Evolutionary conservation across 2,329 filamentous ascomycete species (phyloP).

Genomic region (Colletotrichum costaricense): DNA sequence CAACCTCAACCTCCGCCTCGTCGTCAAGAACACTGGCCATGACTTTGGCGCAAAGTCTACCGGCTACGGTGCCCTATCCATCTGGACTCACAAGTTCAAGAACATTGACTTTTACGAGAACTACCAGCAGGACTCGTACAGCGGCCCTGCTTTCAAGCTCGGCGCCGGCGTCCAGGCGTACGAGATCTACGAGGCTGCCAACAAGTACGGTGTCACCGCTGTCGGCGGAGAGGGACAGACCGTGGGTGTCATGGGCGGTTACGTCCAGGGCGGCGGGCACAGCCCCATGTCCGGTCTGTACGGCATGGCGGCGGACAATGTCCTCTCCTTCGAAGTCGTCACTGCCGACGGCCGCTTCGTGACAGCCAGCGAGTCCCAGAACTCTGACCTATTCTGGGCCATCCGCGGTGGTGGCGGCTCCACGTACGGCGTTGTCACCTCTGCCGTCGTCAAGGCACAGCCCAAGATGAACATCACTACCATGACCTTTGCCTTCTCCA

Average conservation of each 20-base stretch:
- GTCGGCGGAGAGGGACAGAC: constrained; percentile 66
- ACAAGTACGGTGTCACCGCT: constrained; percentile 57
- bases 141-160: constrained; percentile 36
- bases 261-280: constrained; percentile 72
- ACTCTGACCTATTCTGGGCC: constrained; percentile 74
- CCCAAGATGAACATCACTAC: constrained; percentile 55
- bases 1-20: constrained; percentile 54
- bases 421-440: constrained; percentile 63
- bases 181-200: constrained; percentile 59
- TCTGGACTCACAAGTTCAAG: constrained; percentile 65
- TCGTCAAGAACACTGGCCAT: constrained; percentile 55
- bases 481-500: constrained; percentile 54
- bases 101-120: constrained; percentile 37
- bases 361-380: constrained; percentile 61
- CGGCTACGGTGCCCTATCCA: constrained; percentile 62
- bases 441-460: constrained; percentile 64
- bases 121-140: constrained; percentile 33
- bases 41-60: constrained; percentile 58
- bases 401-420: constrained; percentile 61
- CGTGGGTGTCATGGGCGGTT: constrained; percentile 71
- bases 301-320: constrained; percentile 71
- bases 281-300: constrained; percentile 62
- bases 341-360: constrained; percentile 62
- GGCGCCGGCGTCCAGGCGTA: constrained; percentile 64
- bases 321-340: constrained; percentile 69